Conservation (phyloP, 306 rosid species). For the Cercis canadensis region DNA sequence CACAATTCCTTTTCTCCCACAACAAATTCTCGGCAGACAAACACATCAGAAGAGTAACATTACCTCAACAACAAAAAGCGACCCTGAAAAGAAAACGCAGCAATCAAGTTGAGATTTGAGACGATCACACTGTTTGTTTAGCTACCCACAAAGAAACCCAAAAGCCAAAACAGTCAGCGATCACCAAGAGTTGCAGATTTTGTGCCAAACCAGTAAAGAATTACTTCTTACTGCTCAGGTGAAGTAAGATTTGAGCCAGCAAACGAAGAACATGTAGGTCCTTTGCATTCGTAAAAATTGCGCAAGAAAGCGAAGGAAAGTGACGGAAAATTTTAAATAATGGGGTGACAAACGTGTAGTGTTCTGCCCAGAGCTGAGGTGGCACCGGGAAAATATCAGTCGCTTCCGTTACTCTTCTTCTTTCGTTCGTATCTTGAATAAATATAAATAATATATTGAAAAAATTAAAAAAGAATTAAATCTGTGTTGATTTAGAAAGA, state of each 20-base stretch:
- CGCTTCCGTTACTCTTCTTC: background rate
- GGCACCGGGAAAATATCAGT: conserved; percentile 9
- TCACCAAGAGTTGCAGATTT: conserved; percentile 14
- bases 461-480: background rate
- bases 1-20: conserved; percentile 38
- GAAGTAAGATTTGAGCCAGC: conserved; percentile 28
- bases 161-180: conserved; percentile 34
- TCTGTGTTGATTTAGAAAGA: background rate
- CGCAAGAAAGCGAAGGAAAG: conserved; percentile 8
- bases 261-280: conserved; percentile 11
- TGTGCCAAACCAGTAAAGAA: background rate
- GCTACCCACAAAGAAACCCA: conserved; percentile 15
- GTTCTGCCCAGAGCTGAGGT: conserved; percentile 3
- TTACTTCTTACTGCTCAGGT: background rate
- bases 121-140: conserved; percentile 32
- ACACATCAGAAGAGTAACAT: background rate
- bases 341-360: background rate
- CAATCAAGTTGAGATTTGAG: conserved; percentile 26
- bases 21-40: conserved; percentile 25
- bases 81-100: background rate
- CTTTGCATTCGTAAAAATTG: background rate
- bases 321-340: background rate
- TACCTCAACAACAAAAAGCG: conserved; percentile 9
- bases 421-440: background rate
- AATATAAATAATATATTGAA: background rate